Base-by-base conservation (phyloP, 352 stramenopile species). In the Globisporangium radiosum region DNA sequence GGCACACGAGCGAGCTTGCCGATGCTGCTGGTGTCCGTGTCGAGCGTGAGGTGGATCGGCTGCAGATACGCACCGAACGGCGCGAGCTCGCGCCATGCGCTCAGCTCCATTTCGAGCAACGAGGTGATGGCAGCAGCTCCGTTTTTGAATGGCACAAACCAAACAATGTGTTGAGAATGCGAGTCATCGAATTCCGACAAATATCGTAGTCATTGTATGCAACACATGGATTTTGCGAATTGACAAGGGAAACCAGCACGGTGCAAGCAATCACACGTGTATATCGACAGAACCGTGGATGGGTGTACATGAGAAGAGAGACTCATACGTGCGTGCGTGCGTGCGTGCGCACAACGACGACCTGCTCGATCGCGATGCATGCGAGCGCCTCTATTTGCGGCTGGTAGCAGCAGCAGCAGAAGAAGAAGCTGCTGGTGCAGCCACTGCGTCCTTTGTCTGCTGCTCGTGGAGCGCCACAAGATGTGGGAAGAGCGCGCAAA, bases 401-500 rank as follows among this genome's bases (percentile, higher is more conserved):
- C 11, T 15, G 43, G 25, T 49, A 56, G 38, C 37, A 49, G 11
- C 37, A n/a, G 25, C 25, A 33, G 25, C 25, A 33, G 25, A 1
- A 33, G 25, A 33, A 33, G 25, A 33, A 33, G 57, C 19, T 13
- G 51, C 15, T 38, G 25, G 13, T 3, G 33, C 54, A 1, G 15
- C 11, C 38, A 37, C 44, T 38, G 52, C 52, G 1, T 38, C 39
- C n/a, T 54, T 39, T 53, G 56, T 45, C 36, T 55, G 48, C 40
- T 72, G 44, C 36, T 67, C 15, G 47, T 88, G 68, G 42, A 91
- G 59, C 51, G 73, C 69, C 10, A 94, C 84, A 47, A 96, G 73
- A 19, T 97, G 82, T 2, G 89, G 82, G 56, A 97, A 97, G 19
- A 96, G 71, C 54, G 71, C 63, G 43, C 75, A 66, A 62, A 97